Evolutionary conservation across 345 rosid species (phyloP).

Genomic region (Mallotus nudiflorus): DNA sequence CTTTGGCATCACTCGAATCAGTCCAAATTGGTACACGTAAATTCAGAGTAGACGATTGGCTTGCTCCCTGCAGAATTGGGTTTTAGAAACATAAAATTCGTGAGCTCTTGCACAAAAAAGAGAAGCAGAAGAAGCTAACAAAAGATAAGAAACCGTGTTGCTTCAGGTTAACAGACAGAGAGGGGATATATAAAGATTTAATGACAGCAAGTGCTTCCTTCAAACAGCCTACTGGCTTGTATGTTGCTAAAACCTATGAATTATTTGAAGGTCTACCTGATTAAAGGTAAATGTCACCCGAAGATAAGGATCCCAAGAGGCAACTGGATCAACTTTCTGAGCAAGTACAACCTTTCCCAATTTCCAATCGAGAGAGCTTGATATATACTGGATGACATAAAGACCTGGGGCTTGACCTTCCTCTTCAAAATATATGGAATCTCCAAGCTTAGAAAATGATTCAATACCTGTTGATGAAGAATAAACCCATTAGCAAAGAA

Average conservation of each 20-base stretch:
- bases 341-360: constrained; percentile 47
- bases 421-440: constrained; percentile 88
- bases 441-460: constrained; percentile 92
- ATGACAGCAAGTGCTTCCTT: neutral
- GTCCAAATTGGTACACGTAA: constrained; percentile 81
- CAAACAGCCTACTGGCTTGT: neutral
- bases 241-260: neutral
- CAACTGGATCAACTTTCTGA: constrained; percentile 68
- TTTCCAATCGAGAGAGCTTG: constrained; percentile 77
- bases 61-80: constrained; percentile 41
- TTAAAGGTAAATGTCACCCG: constrained; percentile 48
- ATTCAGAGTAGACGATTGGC: constrained; percentile 57
- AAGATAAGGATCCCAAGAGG: constrained; percentile 66
- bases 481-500: too few relatives aligned
- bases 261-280: constrained; percentile 35
- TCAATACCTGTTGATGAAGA: constrained; percentile 77
- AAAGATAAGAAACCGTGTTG: too few relatives aligned
- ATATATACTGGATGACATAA: constrained; percentile 74
- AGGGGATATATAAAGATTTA: neutral
- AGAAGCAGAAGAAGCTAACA: too few relatives aligned
- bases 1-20: constrained; percentile 51
- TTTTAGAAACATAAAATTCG: neutral
- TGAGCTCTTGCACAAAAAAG: neutral
- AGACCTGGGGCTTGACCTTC: constrained; percentile 62
- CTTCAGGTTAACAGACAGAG: too few relatives aligned